A percentile compares a stretch with the other conserved stretches of the same genome.
phyloP scores from a whole-genome alignment of 768 basidiomycete genomes.

The Gymnopilus dilepis region DNA sequence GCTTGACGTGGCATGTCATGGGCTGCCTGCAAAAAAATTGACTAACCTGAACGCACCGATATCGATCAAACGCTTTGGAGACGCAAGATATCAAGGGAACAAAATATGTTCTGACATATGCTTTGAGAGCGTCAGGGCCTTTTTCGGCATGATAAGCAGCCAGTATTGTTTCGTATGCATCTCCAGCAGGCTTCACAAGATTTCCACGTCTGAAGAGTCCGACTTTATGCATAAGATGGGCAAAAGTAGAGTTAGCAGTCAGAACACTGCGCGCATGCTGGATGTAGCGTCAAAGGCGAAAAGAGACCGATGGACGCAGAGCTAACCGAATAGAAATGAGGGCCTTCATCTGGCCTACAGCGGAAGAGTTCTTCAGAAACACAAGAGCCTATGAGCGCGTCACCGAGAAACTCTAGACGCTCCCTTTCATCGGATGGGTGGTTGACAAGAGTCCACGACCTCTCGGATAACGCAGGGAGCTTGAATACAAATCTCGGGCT shows the following conservation, averaged over 20 bases:
- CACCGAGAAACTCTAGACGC: conserved; percentile 53
- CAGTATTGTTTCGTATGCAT: conserved; percentile 52
- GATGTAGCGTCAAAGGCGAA: conserved; percentile 6
- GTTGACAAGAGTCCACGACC: conserved; percentile 33
- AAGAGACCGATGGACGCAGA: neutral
- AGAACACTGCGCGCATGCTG: conserved; percentile 26
- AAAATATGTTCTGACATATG: conserved; percentile 46
- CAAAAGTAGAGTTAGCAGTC: conserved; percentile 42
- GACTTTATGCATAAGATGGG: conserved; percentile 41
- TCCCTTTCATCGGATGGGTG: conserved; percentile 35
- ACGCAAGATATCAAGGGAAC: conserved; percentile 40
- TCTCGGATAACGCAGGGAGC: conserved; percentile 38
- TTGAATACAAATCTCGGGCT: conserved; percentile 27
- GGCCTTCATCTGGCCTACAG: conserved; percentile 35
- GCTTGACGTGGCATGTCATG: neutral
- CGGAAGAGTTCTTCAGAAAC: conserved; percentile 45
- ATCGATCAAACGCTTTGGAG: conserved; percentile 29
- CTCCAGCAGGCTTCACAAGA: conserved; percentile 44
- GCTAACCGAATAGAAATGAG: conserved; percentile 42
- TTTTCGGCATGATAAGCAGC: conserved; percentile 47
- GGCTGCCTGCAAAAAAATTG: neutral
- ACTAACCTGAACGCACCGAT: conserved; percentile 11
- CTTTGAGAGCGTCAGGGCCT: conserved; percentile 41
- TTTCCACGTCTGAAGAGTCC: conserved; percentile 29
- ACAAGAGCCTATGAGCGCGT: conserved; percentile 49